Evolutionary conservation across 2,329 filamentous ascomycete genomes (phyloP).

Genomic region (Aspergillus intermedius): DNA sequence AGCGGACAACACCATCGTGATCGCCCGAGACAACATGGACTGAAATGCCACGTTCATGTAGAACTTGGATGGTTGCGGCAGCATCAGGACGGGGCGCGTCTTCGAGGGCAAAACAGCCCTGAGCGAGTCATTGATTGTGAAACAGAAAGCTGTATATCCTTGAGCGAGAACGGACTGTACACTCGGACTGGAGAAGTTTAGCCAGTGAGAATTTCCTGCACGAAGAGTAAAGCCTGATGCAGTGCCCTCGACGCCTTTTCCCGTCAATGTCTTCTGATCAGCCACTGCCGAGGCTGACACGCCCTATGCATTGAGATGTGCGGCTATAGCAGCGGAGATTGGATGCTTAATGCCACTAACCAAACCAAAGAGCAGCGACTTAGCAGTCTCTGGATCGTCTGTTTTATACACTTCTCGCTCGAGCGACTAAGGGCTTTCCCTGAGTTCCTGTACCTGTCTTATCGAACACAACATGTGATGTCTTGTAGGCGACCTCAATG

Average conservation of each 20-base stretch:
- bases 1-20: slow-evolving; percentile 42
- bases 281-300: slow-evolving; percentile 10
- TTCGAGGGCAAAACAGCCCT: slow-evolving; percentile 45
- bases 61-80: slow-evolving; percentile 44
- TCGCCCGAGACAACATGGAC: slow-evolving; percentile 56
- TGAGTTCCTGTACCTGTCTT: slow-evolving; percentile 71
- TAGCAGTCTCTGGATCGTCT: slow-evolving; percentile 4
- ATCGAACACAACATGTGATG: slow-evolving; percentile 66
- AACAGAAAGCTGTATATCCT: slow-evolving; percentile 51
- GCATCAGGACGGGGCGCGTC: slow-evolving; percentile 46
- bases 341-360: slow-evolving; percentile 45
- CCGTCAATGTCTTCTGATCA: slow-evolving; percentile 19
- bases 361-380: slow-evolving; percentile 32
- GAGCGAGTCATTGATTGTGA: slow-evolving; percentile 43
- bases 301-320: slow-evolving; percentile 30
- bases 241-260: slow-evolving; percentile 24
- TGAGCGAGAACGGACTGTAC: slow-evolving; percentile 30
- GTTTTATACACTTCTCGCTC: slow-evolving; percentile 40
- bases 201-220: slow-evolving; percentile 28
- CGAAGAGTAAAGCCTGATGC: slow-evolving; percentile 12
- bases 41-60: slow-evolving; percentile 43
- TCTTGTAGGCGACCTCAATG: slow-evolving; percentile 57
- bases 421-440: neutral
- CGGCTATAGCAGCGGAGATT: slow-evolving; percentile 45
- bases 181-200: slow-evolving; percentile 27